A percentile compares a stretch with the other conserved stretches of the same genome.
These are phyloP conservation scores for Neonectria sp. DNA, from an alignment of 2,329 filamentous ascomycete genomes.

Conservation along the genomic window DNA sequence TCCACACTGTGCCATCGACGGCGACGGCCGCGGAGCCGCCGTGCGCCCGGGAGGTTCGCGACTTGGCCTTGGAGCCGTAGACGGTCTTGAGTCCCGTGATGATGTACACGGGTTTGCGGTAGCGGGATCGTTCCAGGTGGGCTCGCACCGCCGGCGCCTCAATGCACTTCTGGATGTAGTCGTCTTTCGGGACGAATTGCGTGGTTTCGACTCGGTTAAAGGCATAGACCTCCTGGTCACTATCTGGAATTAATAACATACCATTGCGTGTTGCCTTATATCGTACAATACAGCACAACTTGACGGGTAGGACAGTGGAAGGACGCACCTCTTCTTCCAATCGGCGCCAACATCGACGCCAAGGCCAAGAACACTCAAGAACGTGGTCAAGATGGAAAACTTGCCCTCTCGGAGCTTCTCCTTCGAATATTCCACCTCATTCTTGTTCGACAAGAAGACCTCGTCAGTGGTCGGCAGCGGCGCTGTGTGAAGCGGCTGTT, in stretches of 20 bases:
- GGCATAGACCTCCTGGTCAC: conserved; percentile 19
- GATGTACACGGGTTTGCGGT: conserved; percentile 30
- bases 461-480: background rate
- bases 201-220: conserved; percentile 27
- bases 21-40: background rate
- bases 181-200: conserved; percentile 19
- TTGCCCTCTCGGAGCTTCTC: conserved; percentile 21
- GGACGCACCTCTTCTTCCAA: conserved; percentile 1
- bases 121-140: conserved; percentile 3
- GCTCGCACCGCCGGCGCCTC: background rate
- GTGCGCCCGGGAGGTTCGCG: background rate
- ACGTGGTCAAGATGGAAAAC: conserved; percentile 26
- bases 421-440: conserved; percentile 17
- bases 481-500: conserved; percentile 18
- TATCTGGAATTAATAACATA: background rate
- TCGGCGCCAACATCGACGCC: conserved; percentile 25
- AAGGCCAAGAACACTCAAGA: conserved; percentile 19
- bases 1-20: conserved; percentile 11
- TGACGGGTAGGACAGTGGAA: too few relatives aligned
- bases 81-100: conserved; percentile 32
- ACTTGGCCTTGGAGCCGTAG: conserved; percentile 17
- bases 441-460: conserved; percentile 12
- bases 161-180: conserved; percentile 27
- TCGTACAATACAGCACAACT: background rate
- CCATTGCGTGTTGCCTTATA: too few relatives aligned